A percentile compares a stretch with the other conserved stretches of the same genome.
phyloP scores from a whole-genome alignment of 805 yeast genomes.

The Maudiozyma bulderi region DNA sequence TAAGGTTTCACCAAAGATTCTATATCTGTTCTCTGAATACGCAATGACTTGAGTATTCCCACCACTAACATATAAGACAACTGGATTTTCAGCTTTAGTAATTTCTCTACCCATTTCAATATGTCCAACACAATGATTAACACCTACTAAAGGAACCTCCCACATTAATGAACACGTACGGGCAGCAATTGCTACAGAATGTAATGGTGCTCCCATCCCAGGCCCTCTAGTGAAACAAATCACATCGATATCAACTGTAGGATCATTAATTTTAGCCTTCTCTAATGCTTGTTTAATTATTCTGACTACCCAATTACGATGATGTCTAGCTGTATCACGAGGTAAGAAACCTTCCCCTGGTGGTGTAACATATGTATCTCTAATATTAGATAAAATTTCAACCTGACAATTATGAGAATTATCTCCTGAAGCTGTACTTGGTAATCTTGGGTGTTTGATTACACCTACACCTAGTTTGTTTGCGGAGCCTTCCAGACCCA shows the following conservation, averaged over 20 bases:
- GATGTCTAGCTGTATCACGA: conserved; percentile 93
- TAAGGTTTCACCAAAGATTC: conserved; percentile 98
- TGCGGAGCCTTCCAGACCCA: conserved; percentile 96
- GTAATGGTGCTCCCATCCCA: conserved; percentile 98
- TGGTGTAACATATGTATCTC: conserved; percentile 93
- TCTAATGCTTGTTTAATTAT: conserved; percentile 55
- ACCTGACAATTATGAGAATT: conserved; percentile 53
- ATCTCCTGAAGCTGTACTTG: conserved; percentile 35
- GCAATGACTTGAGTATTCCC: conserved; percentile 98
- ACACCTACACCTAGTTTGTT: conserved; percentile 93
- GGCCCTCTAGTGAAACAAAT: conserved; percentile 97
- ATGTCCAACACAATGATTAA: conserved; percentile 95
- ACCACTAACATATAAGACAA: conserved; percentile 92
- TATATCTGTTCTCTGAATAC: conserved; percentile 81
- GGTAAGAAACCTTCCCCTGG: conserved; percentile 98
- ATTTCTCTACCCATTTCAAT: conserved; percentile 99
- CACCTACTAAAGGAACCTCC: conserved; percentile 83
- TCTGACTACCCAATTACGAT: conserved; percentile 86
- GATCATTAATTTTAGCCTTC: conserved; percentile 44
- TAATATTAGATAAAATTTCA: conserved; percentile 70
- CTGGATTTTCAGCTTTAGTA: conserved; percentile 96
- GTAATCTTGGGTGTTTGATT: conserved; percentile 50
- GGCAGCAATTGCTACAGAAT: conserved; percentile 87
- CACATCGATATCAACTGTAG: conserved; percentile 50
- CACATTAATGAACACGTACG: conserved; percentile 73